phyloP scores from a whole-genome alignment of 106 monocot species.

The Allium cepa region DNA sequence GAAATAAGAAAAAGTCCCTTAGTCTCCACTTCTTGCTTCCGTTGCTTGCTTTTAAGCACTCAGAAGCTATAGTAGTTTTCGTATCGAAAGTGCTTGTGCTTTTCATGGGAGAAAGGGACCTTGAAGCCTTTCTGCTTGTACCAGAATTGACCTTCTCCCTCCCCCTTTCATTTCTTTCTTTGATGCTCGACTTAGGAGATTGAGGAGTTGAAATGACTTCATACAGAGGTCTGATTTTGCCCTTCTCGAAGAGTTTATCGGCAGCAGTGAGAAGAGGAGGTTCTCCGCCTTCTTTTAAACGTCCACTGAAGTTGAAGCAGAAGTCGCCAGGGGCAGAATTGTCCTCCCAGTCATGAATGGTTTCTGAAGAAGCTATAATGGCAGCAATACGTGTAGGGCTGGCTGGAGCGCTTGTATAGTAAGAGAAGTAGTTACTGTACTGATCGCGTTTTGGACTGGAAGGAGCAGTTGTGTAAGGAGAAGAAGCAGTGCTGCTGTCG shows the following conservation, averaged over 20 bases:
- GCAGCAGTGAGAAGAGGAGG: constrained; percentile 15
- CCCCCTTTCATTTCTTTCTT: neutral
- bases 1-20: constrained; percentile 56
- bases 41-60: neutral
- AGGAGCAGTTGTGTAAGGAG: constrained; percentile 36
- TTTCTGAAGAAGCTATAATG: neutral
- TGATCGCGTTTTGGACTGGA: constrained; percentile 36
- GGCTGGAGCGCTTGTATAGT: constrained; percentile 39
- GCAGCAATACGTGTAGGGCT: constrained; percentile 27
- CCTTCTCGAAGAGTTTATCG: constrained; percentile 57
- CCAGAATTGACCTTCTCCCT: neutral
- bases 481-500: constrained; percentile 1
- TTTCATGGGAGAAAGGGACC: constrained; percentile 49
- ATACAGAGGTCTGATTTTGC: constrained; percentile 32
- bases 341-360: neutral
- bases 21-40: constrained; percentile 54
- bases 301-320: constrained; percentile 33
- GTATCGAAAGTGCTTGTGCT: neutral
- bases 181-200: neutral
- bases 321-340: constrained; percentile 10
- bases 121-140: constrained; percentile 11
- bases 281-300: neutral
- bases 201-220: neutral
- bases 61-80: neutral
- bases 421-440: constrained; percentile 7